These are phyloP conservation scores for Elaeagnus macrophylla DNA, from an alignment of 306 rosid genomes.

Conservation along the genomic window DNA sequence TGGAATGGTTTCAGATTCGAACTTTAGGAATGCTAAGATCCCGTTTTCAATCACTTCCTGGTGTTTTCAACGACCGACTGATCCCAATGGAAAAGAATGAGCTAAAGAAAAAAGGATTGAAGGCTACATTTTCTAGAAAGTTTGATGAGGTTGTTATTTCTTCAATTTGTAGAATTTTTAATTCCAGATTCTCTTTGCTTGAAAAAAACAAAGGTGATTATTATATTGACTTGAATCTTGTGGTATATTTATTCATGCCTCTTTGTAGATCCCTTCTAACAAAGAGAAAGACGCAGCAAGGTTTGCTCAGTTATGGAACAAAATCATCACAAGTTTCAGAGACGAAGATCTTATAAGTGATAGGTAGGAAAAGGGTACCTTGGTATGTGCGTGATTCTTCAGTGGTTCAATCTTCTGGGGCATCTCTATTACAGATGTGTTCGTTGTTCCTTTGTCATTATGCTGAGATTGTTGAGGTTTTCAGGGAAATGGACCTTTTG, in stretches of 20 bases:
- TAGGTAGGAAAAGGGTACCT: conserved; percentile 34
- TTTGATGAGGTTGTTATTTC: conserved; percentile 35
- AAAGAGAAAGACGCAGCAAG: conserved; percentile 89
- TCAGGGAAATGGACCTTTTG: conserved; percentile 90
- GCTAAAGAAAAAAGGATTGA: conserved; percentile 83
- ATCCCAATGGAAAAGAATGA: conserved; percentile 66
- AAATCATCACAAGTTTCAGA: conserved; percentile 79
- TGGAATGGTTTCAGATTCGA: conserved; percentile 61
- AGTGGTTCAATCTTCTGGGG: background rate
- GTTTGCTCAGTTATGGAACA: conserved; percentile 96
- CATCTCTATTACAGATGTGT: background rate
- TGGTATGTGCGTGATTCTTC: conserved; percentile 7
- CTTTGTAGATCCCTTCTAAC: conserved; percentile 50
- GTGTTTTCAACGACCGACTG: conserved; percentile 76
- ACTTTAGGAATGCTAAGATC: conserved; percentile 97
- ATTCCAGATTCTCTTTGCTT: background rate
- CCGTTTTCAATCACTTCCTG: conserved; percentile 79
- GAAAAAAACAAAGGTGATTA: background rate
- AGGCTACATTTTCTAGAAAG: conserved; percentile 70
- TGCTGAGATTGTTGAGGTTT: conserved; percentile 22
- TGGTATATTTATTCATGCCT: conserved; percentile 3
- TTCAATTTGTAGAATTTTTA: conserved; percentile 1
- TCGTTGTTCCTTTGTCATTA: background rate
- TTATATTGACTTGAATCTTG: background rate
- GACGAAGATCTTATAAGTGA: conserved; percentile 90